Percentiles rank a stretch among this genome's conserved stretches.
Conservation (phyloP, 2,329 filamentous ascomycete genomes). For the Hypoxylon sp. region DNA sequence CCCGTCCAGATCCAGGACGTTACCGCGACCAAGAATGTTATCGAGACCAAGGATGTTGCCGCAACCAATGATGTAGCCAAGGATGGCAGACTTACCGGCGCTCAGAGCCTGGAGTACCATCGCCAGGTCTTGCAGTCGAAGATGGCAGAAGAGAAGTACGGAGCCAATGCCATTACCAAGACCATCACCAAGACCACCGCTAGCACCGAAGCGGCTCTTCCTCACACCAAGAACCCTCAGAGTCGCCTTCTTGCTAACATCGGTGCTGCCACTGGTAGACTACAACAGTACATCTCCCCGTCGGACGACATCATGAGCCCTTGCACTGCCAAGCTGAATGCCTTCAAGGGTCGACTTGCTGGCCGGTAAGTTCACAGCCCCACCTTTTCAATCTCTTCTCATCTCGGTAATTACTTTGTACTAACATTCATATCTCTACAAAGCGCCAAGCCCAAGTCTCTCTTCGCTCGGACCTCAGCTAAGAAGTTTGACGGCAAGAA, state of each 20-base stretch:
- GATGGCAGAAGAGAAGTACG: slow-evolving; percentile 76
- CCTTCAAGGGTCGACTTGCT: slow-evolving; percentile 84
- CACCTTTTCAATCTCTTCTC: too few species aligned
- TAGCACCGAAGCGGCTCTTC: slow-evolving; percentile 28
- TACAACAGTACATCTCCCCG: slow-evolving; percentile 79
- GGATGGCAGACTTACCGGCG: slow-evolving; percentile 53
- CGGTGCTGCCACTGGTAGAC: slow-evolving; percentile 50
- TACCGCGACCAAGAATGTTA: slow-evolving; percentile 3
- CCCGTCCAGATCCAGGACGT: slow-evolving; percentile 57
- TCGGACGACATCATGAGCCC: slow-evolving; percentile 93
- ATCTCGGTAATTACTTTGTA: slow-evolving; percentile 1
- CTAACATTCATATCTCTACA: slow-evolving; percentile 42
- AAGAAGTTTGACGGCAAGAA: slow-evolving; percentile 71
- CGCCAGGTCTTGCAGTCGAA: slow-evolving; percentile 81
- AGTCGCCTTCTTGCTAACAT: slow-evolving; percentile 53
- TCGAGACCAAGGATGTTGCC: slow-evolving; percentile 49
- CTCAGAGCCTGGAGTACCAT: slow-evolving; percentile 80
- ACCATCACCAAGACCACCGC: slow-evolving; percentile 18
- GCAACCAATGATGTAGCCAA: slow-evolving; percentile 26
- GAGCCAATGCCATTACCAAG: slow-evolving; percentile 31
- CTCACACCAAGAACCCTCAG: slow-evolving; percentile 36
- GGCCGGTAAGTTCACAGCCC: slow-evolving; percentile 74
- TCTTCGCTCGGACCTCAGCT: slow-evolving; percentile 76
- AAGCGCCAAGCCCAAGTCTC: slow-evolving; percentile 76
- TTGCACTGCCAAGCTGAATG: slow-evolving; percentile 85